Base-by-base conservation (phyloP, 2,329 filamentous ascomycete genomes). In the Stagonosporopsis cucurbitacearum region DNA sequence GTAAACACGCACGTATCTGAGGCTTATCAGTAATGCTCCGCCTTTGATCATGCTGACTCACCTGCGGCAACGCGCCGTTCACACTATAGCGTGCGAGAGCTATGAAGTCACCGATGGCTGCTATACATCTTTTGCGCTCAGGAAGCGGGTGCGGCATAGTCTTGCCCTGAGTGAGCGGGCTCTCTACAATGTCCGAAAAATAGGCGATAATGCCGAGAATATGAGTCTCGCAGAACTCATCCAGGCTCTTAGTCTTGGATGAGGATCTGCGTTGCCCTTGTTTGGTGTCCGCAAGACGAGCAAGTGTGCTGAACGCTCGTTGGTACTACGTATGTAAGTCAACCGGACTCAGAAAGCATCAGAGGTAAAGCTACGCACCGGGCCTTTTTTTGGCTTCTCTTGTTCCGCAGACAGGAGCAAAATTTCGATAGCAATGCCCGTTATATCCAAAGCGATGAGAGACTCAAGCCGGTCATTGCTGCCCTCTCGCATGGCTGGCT, bases 91-190 rank as follows among this genome's bases (percentile, higher is more conserved):
- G 88, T 40, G 91, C 90, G 44, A 96, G 80, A 50, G 81, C 86
- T 45, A 97, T 89, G 84, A 99, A 90, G 71, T 96, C 91, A 64
- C 92, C 90, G 70, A 99, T 89, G 5, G 91, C 93, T 60, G 86
- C 85, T 8, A 99, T 86, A 65, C 88, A 92, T 55, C 89, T 84
- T 52, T 85, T 86, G 67, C 92, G 91, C 70, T 97, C 92, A 67
- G 71, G 83, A 66, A 77, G 80, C 61, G 76, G 84, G 52, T 85
- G 84, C 54, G 83, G 81, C 19, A 81, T 77, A 35, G 60, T 54
- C 41, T 69, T 68, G 6, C 62, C 61, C 12, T 65, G 58, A 8
- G 65, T 58, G 80, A 79, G 12, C 82, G 80, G 69, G 44, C 91
- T 89, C 66, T 93, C 95, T 55, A 97, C 87, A 9, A 82, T 79